Evolutionary conservation across 768 basidiomycete species (phyloP).

Genomic region (Nidularia pulvinata): DNA sequence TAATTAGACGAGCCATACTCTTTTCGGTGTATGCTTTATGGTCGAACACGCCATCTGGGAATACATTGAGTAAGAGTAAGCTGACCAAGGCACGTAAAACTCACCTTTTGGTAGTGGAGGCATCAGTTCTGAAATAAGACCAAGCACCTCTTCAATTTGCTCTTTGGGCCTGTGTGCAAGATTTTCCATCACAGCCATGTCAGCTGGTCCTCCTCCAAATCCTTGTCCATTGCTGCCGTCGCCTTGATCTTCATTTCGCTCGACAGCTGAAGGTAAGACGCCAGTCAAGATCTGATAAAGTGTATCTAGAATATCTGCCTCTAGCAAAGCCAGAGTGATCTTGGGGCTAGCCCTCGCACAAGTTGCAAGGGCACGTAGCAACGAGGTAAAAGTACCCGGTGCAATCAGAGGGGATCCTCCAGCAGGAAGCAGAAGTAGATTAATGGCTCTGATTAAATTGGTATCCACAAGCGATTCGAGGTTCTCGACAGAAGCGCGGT

Average conservation of each 20-base stretch:
- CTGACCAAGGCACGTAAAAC: background rate
- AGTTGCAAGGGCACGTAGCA: conserved; percentile 86
- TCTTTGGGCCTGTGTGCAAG: conserved; percentile 96
- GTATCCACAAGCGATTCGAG: conserved; percentile 85
- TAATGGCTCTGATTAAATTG: conserved; percentile 80
- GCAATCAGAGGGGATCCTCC: conserved; percentile 88
- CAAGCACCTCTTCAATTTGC: conserved; percentile 92
- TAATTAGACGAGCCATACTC: conserved; percentile 70
- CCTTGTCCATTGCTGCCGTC: conserved; percentile 68
- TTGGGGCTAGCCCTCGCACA: conserved; percentile 88
- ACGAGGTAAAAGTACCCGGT: conserved; percentile 83
- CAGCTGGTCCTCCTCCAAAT: conserved; percentile 84
- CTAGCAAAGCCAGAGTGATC: conserved; percentile 83
- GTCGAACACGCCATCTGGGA: conserved; percentile 92
- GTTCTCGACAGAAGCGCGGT: conserved; percentile 81
- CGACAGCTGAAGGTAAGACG: conserved; percentile 72
- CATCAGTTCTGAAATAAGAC: conserved; percentile 87
- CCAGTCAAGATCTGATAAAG: conserved; percentile 96
- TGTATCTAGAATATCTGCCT: conserved; percentile 92
- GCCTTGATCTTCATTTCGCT: conserved; percentile 56
- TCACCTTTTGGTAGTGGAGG: conserved; percentile 92
- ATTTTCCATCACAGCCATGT: conserved; percentile 99
- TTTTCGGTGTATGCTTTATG: conserved; percentile 90
- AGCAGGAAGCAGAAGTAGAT: conserved; percentile 81
- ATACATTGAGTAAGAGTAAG: conserved; percentile 1